phyloP scores from a whole-genome alignment of 805 yeast genomes.

The Nakazawaea pomicola region DNA sequence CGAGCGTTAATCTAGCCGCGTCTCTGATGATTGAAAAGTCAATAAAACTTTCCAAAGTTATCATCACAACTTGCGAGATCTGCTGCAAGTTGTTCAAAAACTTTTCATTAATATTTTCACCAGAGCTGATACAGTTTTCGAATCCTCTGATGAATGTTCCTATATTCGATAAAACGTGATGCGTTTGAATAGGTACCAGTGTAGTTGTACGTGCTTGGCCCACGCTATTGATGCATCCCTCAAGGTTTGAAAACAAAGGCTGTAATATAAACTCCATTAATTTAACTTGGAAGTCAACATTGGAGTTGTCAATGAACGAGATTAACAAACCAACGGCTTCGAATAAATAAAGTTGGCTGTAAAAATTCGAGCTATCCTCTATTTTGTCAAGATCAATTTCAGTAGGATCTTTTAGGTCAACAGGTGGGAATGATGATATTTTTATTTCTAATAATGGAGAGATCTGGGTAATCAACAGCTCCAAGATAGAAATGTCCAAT shows the following conservation, averaged over 20 bases:
- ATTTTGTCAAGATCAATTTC: conserved; percentile 34
- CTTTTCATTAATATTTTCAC: conserved; percentile 27
- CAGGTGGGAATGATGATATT: conserved; percentile 27
- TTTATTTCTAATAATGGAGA: conserved; percentile 60
- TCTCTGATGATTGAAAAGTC: conserved; percentile 70
- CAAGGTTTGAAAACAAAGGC: conserved; percentile 71
- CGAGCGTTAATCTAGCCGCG: conserved; percentile 80
- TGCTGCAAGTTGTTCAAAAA: conserved; percentile 27
- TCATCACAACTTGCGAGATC: conserved; percentile 71
- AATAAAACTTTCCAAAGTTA: conserved; percentile 73
- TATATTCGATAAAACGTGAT: conserved; percentile 81
- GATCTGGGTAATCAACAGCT: conserved; percentile 54
- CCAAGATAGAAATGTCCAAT: conserved; percentile 44
- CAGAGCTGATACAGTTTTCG: conserved; percentile 33
- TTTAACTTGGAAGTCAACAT: conserved; percentile 34
- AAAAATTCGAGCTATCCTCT: conserved; percentile 66
- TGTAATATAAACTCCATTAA: conserved; percentile 63
- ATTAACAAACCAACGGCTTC: conserved; percentile 83
- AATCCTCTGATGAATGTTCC: conserved; percentile 89
- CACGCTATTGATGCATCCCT: conserved; percentile 47
- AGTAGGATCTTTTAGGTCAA: conserved; percentile 27
- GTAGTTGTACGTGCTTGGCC: conserved; percentile 31
- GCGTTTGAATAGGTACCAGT: conserved; percentile 62
- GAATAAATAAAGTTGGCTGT: conserved; percentile 74
- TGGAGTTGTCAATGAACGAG: conserved; percentile 40